phyloP scores from a whole-genome alignment of 805 yeast genomes.

The Candida chauliodis region DNA sequence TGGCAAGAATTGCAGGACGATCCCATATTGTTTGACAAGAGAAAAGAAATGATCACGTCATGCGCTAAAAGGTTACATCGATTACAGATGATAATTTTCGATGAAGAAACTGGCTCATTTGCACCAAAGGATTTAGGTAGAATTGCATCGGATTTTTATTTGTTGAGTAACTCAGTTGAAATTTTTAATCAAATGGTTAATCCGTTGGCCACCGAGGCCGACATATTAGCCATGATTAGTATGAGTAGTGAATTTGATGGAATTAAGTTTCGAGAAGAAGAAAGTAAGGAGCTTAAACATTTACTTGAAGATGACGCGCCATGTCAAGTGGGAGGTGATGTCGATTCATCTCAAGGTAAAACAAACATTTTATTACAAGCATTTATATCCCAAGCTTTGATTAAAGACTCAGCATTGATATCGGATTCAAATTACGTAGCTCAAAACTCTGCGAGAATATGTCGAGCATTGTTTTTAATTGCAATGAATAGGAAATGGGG shows the following conservation, averaged over 20 bases:
- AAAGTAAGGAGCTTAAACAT: slow-evolving; percentile 63
- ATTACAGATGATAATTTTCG: slow-evolving; percentile 90
- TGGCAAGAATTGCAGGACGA: slow-evolving; percentile 85
- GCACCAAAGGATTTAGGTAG: slow-evolving; percentile 88
- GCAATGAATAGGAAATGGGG: slow-evolving; percentile 95
- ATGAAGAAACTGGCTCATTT: slow-evolving; percentile 76
- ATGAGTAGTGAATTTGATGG: slow-evolving; percentile 93
- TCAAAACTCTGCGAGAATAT: slow-evolving; percentile 89
- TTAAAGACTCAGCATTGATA: slow-evolving; percentile 74
- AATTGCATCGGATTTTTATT: slow-evolving; percentile 89
- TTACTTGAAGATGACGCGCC: slow-evolving; percentile 59
- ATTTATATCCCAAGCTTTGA: slow-evolving; percentile 69
- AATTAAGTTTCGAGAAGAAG: slow-evolving; percentile 86
- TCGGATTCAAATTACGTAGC: slow-evolving; percentile 94
- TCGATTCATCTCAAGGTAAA: slow-evolving; percentile 77
- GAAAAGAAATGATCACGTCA: slow-evolving; percentile 69
- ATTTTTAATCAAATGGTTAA: slow-evolving; percentile 81
- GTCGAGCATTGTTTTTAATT: slow-evolving; percentile 84
- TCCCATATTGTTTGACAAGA: slow-evolving; percentile 67
- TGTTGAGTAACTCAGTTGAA: slow-evolving; percentile 81
- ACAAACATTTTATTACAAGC: slow-evolving; percentile 86
- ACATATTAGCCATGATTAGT: slow-evolving; percentile 79
- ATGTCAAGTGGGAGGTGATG: slow-evolving; percentile 78
- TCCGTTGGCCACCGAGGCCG: slow-evolving; percentile 89
- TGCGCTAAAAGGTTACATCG: slow-evolving; percentile 85